Percentiles rank a stretch among this genome's conserved stretches.
Evolutionary conservation across 306 rosid genomes (phyloP).

Genomic region (Vicia sativa): DNA sequence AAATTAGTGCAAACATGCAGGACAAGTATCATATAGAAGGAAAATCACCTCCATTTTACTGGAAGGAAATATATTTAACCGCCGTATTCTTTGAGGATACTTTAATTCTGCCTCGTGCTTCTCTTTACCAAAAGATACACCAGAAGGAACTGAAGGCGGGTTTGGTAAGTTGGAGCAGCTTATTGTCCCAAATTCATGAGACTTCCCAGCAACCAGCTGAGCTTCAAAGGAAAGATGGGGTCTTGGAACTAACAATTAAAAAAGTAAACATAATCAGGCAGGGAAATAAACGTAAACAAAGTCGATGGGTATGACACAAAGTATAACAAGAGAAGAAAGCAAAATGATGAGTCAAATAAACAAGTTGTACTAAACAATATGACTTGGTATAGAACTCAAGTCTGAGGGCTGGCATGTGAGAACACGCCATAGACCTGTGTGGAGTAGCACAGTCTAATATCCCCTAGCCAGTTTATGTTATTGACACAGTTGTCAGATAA

Average conservation of each 20-base stretch:
- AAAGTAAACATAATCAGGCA: conserved; percentile 37
- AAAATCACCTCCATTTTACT: conserved; percentile 78
- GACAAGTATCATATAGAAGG: conserved; percentile 21
- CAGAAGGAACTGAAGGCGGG: conserved; percentile 60
- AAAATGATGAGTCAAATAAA: conserved; percentile 18
- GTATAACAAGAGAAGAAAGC: conserved; percentile 21
- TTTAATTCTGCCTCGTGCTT: conserved; percentile 86
- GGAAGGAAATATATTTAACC: conserved; percentile 84
- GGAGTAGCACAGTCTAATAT: not conserved
- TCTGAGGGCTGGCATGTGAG: not conserved
- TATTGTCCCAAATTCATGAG: conserved; percentile 77
- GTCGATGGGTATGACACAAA: conserved; percentile 6
- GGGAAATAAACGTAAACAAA: conserved; percentile 19
- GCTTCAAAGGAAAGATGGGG: conserved; percentile 98
- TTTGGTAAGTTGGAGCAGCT: conserved; percentile 74
- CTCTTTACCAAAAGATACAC: conserved; percentile 70
- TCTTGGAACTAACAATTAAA: conserved; percentile 75
- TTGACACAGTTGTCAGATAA: not conserved
- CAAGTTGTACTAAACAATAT: conserved; percentile 6
- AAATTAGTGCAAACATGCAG: conserved; percentile 3
- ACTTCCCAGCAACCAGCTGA: conserved; percentile 89
- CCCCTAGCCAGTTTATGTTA: not conserved
- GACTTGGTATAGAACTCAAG: not conserved
- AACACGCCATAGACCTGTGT: conserved; percentile 4
- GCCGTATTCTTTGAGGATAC: conserved; percentile 86